phyloP scores from a whole-genome alignment of 2,329 filamentous ascomycete species.

The Monosporascus sp. region DNA sequence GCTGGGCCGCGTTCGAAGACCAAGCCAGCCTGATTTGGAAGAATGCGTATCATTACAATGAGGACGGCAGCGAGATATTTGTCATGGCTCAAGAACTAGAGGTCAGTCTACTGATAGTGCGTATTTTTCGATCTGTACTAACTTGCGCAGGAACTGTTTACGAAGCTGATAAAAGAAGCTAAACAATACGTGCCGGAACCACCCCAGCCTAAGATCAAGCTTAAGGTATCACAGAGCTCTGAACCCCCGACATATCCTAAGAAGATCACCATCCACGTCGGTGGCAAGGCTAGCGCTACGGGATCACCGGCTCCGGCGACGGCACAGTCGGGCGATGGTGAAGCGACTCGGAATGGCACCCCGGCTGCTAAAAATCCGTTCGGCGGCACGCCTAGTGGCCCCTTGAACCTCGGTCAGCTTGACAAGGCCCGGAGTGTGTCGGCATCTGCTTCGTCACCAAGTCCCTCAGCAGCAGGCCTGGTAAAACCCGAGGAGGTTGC shows the following conservation, averaged over 20 bases:
- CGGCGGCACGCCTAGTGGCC: slow-evolving; percentile 12
- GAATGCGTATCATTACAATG: slow-evolving; percentile 86
- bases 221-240: slow-evolving; percentile 56
- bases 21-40: slow-evolving; percentile 77
- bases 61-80: slow-evolving; percentile 83
- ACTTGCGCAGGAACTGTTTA: slow-evolving; percentile 57
- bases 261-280: slow-evolving; percentile 69
- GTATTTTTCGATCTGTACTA: slow-evolving; percentile 6
- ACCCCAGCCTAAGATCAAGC: slow-evolving; percentile 69
- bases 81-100: slow-evolving; percentile 72
- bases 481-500: slow-evolving; percentile 31
- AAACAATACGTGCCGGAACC: slow-evolving; percentile 69
- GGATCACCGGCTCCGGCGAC: slow-evolving; percentile 44
- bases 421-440: slow-evolving; percentile 38
- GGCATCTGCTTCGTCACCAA: slow-evolving; percentile 38
- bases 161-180: slow-evolving; percentile 62
- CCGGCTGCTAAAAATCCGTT: slow-evolving; percentile 23
- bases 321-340: slow-evolving; percentile 29
- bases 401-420: slow-evolving; percentile 19
- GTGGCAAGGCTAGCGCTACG: slow-evolving; percentile 49
- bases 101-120: slow-evolving; percentile 39
- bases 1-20: slow-evolving; percentile 76
- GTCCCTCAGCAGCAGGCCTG: slow-evolving; percentile 30
- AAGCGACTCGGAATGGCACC: slow-evolving; percentile 24
- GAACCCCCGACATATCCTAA: slow-evolving; percentile 44